Conservation (phyloP, 192 early-diverging fungal genomes). For the Backusella australiensis region DNA sequence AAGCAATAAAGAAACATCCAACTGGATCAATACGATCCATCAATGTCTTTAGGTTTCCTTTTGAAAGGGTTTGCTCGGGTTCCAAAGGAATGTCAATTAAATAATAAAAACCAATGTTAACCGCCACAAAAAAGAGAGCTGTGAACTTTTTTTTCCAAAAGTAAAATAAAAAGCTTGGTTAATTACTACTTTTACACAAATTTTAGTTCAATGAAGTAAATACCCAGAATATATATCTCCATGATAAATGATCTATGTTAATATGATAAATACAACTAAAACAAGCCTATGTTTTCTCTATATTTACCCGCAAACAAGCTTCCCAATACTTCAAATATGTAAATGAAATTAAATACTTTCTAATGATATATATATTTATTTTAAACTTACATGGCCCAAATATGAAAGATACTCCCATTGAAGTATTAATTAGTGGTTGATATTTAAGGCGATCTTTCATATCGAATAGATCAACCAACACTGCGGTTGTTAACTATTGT, state of each 20-base stretch:
- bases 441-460: background rate
- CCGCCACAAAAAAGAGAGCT: background rate
- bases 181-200: background rate
- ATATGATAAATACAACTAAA: background rate
- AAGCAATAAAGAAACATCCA: background rate
- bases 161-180: background rate
- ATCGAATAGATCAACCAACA: background rate
- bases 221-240: background rate
- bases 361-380: background rate
- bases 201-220: background rate
- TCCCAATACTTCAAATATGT: background rate
- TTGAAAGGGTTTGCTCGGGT: background rate
- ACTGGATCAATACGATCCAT: background rate
- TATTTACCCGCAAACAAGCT: background rate
- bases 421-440: background rate
- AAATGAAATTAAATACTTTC: background rate
- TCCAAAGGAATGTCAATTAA: background rate
- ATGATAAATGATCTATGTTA: background rate
- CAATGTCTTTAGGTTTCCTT: background rate
- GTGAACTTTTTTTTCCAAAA: background rate
- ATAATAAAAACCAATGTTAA: background rate
- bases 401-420: background rate
- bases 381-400: background rate
- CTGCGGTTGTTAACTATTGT: background rate
- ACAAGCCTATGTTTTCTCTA: background rate